Evolutionary conservation across 768 basidiomycete species (phyloP).

Genomic region (Collybia mongolica): DNA sequence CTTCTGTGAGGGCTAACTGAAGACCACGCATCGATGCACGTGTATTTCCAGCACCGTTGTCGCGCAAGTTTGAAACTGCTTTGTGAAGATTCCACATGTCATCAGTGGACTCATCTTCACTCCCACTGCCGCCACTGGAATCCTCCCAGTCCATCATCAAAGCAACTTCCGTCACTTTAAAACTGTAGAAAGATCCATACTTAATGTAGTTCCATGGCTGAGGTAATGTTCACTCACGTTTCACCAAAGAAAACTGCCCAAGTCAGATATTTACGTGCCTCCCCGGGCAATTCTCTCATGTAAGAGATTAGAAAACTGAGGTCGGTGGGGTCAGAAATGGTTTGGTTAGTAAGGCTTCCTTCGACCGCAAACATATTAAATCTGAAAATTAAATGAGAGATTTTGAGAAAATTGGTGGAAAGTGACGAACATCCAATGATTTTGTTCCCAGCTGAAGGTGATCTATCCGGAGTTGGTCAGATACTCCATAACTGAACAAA

Average conservation of each 20-base stretch:
- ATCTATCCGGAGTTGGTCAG: slow-evolving; percentile 38
- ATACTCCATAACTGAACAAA: not conserved
- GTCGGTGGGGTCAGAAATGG: slow-evolving; percentile 59
- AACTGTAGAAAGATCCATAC: slow-evolving; percentile 33
- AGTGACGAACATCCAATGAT: slow-evolving; percentile 62
- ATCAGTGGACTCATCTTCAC: slow-evolving; percentile 46
- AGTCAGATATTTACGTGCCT: slow-evolving; percentile 62
- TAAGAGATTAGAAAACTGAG: slow-evolving; percentile 59
- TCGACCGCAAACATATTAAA: slow-evolving; percentile 60
- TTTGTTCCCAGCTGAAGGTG: slow-evolving; percentile 60
- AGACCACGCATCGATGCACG: slow-evolving; percentile 66
- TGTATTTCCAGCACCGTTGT: slow-evolving; percentile 38
- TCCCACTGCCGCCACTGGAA: slow-evolving; percentile 47
- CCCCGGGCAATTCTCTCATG: slow-evolving; percentile 58
- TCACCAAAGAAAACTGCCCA: slow-evolving; percentile 78
- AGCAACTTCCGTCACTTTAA: slow-evolving; percentile 72
- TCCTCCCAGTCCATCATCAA: slow-evolving; percentile 76
- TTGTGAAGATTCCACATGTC: slow-evolving; percentile 54
- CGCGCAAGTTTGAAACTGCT: slow-evolving; percentile 45
- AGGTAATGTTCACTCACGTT: slow-evolving; percentile 40
- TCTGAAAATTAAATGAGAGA: slow-evolving; percentile 24
- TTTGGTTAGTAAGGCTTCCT: slow-evolving; percentile 49
- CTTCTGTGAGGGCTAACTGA: slow-evolving; percentile 65
- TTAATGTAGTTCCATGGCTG: not conserved
- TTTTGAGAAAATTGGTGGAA: not conserved